These are phyloP conservation scores for Westerdykella sp. DNA, from an alignment of 2,329 filamentous ascomycete species.

Conservation along the genomic window DNA sequence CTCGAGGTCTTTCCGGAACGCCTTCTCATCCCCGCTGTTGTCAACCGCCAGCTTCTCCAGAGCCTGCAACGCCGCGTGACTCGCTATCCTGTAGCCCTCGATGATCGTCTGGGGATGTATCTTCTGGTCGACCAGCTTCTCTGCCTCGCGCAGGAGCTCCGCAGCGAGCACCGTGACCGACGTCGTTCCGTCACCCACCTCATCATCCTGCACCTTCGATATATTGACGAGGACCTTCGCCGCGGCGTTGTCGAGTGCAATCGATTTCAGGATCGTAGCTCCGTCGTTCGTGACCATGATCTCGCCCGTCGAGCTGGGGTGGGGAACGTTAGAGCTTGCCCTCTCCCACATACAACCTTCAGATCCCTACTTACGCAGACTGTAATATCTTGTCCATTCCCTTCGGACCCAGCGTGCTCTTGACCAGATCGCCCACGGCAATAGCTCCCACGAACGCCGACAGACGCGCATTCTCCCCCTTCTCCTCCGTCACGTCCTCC, in stretches of 20 bases:
- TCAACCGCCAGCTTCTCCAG: slow-evolving; percentile 81
- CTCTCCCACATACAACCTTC: not conserved
- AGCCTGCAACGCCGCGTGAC: slow-evolving; percentile 75
- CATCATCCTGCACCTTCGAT: slow-evolving; percentile 98
- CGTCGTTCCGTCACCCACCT: slow-evolving; percentile 96
- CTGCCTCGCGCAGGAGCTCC: slow-evolving; percentile 89
- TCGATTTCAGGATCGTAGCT: slow-evolving; percentile 95
- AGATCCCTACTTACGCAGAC: slow-evolving; percentile 64
- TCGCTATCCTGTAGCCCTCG: slow-evolving; percentile 97
- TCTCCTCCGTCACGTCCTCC: slow-evolving; percentile 94
- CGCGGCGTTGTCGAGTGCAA: slow-evolving; percentile 95
- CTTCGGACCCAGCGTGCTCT: slow-evolving; percentile 94
- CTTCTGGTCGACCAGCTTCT: slow-evolving; percentile 96
- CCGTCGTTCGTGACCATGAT: slow-evolving; percentile 99
- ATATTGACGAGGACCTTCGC: slow-evolving; percentile 99
- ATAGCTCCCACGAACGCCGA: slow-evolving; percentile 98
- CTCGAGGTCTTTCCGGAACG: slow-evolving; percentile 83
- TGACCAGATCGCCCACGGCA: slow-evolving; percentile 92
- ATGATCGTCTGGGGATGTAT: slow-evolving; percentile 99
- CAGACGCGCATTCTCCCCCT: slow-evolving; percentile 97
- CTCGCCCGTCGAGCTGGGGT: slow-evolving; percentile 77
- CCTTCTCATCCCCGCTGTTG: slow-evolving; percentile 74
- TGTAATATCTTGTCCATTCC: slow-evolving; percentile 99
- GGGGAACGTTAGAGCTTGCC: not conserved
- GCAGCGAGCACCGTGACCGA: slow-evolving; percentile 95